Conservation (phyloP, 805 yeast genomes). For the Millerozyma acaciae region DNA sequence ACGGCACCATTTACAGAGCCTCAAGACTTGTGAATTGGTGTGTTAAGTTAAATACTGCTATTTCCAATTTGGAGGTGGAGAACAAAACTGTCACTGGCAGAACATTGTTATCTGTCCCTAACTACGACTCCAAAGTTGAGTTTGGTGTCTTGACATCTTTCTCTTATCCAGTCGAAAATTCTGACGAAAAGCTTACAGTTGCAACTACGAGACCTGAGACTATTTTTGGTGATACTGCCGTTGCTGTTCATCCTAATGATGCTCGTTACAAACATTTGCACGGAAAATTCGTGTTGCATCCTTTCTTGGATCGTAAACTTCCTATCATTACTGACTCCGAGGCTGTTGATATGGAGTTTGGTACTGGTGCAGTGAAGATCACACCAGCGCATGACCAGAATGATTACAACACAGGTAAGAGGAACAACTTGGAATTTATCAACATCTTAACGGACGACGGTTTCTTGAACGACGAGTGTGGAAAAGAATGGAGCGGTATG, state of each 20-base stretch:
- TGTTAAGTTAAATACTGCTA: conserved; percentile 87
- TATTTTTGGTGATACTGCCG: conserved; percentile 94
- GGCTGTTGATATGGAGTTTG: conserved; percentile 98
- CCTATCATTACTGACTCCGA: conserved; percentile 89
- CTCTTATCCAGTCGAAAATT: conserved; percentile 81
- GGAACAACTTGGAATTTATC: conserved; percentile 82
- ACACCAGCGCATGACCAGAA: conserved; percentile 98
- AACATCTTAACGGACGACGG: conserved; percentile 94
- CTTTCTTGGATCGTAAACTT: conserved; percentile 76
- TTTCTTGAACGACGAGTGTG: conserved; percentile 84
- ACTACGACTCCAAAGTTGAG: conserved; percentile 84
- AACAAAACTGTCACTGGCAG: conserved; percentile 84
- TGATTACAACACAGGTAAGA: conserved; percentile 95
- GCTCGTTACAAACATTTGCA: conserved; percentile 89
- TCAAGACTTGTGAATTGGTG: conserved; percentile 95
- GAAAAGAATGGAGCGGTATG: conserved; percentile 78
- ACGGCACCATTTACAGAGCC: conserved; percentile 93
- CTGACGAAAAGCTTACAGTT: conserved; percentile 82
- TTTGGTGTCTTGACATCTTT: conserved; percentile 97
- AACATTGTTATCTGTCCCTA: conserved; percentile 80
- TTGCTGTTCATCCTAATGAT: conserved; percentile 97
- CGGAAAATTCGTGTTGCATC: conserved; percentile 88
- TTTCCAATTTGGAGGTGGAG: conserved; percentile 94
- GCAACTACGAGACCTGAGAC: conserved; percentile 99
- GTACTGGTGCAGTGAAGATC: conserved; percentile 99